Base-by-base conservation (phyloP, 2,329 filamentous ascomycete genomes). In the Botrytis paeoniae region DNA sequence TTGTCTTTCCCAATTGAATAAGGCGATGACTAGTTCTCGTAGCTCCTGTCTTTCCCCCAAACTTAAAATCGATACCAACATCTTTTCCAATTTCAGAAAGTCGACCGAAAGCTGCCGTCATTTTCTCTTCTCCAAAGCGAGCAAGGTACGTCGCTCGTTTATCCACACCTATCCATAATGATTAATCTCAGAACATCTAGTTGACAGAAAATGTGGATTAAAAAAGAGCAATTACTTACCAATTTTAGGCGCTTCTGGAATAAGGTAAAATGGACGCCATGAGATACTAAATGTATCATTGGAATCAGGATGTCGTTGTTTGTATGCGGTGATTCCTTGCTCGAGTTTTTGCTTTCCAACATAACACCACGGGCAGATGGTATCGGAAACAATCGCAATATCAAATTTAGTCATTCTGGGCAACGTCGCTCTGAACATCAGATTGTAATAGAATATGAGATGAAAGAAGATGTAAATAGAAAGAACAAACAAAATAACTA, bases 221-320 rank as follows among this genome's bases (percentile, higher is more conserved):
- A 43, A 37, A 22, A n/a, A 22, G 18, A 69, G 6, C 68, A 29
- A 43, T 78, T 87, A 84, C 73, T 85, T 80, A 77, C 85, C 85
- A 66, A 80, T 83, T 63, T 84, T 84, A 0, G 91, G 87, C 0
- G 88, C 84, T 64, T 85, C 85, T 0, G 93, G 92, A 79, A 95
- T 90, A 70, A 97, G 88, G 81, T 95, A 95, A 84, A 93, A 97
- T 2, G 94, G 92, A 74, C 88, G 86, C 92, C 93, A 97, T 74
- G 86, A 87, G 22, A 92, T 89, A 64, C 85, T 87, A 83, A 97
- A 95, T 32, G 86, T 92, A 82, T 95, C 92, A 57, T 86, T 82
- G 16, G 84, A 87, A 68, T 84, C 83, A 0, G 91, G 89, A 77
- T 93, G 85, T 57, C 85, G 84, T 78, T 87, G 85, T 78, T 88